Evolutionary conservation across 306 rosid species (phyloP).

Genomic region (Vicia sativa): DNA sequence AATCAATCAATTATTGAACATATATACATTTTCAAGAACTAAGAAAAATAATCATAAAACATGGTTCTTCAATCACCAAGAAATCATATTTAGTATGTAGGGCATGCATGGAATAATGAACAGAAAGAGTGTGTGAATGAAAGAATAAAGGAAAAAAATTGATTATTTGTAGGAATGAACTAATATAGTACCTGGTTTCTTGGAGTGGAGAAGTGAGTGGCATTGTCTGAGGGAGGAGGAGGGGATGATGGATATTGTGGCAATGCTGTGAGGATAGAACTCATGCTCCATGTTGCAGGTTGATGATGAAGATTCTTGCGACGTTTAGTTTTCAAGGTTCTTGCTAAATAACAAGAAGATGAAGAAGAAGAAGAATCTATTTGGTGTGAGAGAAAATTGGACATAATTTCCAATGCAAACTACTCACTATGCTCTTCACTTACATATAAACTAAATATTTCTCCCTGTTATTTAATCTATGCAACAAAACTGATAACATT

Average conservation of each 20-base stretch:
- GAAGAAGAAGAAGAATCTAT: neutral
- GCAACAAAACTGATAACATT: too few species aligned
- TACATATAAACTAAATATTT: too few species aligned
- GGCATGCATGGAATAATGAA: too few species aligned
- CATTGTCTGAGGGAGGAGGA: conserved; percentile 41
- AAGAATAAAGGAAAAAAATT: neutral
- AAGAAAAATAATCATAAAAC: neutral
- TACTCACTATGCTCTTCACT: too few species aligned
- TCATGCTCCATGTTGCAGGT: conserved; percentile 45
- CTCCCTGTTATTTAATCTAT: too few species aligned
- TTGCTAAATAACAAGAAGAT: conserved; percentile 14
- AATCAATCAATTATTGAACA: neutral
- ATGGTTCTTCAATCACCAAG: too few species aligned
- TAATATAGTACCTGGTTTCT: conserved; percentile 46
- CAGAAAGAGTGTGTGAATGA: neutral
- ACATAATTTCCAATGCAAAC: neutral
- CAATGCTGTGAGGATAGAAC: conserved; percentile 34
- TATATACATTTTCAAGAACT: neutral
- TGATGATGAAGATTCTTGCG: neutral
- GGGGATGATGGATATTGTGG: conserved; percentile 5
- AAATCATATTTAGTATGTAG: too few species aligned
- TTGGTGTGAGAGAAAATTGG: neutral
- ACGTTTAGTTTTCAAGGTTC: neutral
- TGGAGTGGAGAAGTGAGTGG: conserved; percentile 46
- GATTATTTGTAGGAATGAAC: too few species aligned